A percentile compares a stretch with the other conserved stretches of the same genome.
phyloP scores from a whole-genome alignment of 768 basidiomycete genomes.

The Terana coerulea region DNA sequence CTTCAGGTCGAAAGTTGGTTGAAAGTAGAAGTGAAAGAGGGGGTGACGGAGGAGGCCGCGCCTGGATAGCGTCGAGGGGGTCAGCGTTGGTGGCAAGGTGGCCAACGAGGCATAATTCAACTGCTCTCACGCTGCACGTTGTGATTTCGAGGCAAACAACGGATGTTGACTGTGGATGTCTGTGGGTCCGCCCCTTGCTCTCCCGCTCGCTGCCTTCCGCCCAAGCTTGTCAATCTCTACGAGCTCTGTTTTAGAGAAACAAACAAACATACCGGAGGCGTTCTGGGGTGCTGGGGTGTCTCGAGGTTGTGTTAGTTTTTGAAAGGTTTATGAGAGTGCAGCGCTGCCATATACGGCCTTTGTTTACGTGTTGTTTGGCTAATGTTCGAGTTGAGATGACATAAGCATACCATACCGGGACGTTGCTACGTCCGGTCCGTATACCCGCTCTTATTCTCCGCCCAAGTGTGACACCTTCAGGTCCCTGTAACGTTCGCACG shows the following conservation, averaged over 20 bases:
- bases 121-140: constrained; percentile 1
- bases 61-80: constrained; percentile 34
- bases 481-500: too few relatives aligned
- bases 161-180: constrained; percentile 36
- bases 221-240: too few relatives aligned
- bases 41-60: constrained; percentile 71
- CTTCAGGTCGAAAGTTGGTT: too few relatives aligned
- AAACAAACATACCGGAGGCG: too few relatives aligned
- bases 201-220: constrained; percentile 3
- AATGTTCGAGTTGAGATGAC: constrained; percentile 43
- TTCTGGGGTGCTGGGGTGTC: constrained; percentile 19
- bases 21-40: constrained; percentile 40
- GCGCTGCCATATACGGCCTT: constrained; percentile 10
- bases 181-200: constrained; percentile 49
- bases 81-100: constrained; percentile 13
- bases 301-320: constrained; percentile 15
- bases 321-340: background rate
- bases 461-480: too few relatives aligned
- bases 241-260: too few relatives aligned
- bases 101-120: constrained; percentile 24
- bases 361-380: constrained; percentile 45
- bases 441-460: too few relatives aligned
- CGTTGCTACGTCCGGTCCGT: too few relatives aligned
- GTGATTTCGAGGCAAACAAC: constrained; percentile 21
- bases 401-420: too few relatives aligned